Evolutionary conservation across 768 basidiomycete genomes (phyloP), one percentile per base, ranked within the genome.

Genomic region (Sarcodon aspratus): DNA sequence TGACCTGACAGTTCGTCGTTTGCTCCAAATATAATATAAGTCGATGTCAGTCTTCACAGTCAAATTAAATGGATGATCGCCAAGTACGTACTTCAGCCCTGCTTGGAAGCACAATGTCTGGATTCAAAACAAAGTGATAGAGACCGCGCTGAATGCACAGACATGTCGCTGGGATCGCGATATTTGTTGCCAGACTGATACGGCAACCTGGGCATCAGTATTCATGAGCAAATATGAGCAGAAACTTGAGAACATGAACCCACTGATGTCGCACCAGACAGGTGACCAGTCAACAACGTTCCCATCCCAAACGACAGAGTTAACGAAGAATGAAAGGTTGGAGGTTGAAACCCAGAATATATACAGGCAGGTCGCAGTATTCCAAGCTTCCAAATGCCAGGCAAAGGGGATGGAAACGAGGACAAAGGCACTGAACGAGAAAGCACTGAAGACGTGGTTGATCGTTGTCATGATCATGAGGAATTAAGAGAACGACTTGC

Each of bases 241-340:
- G 9, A 11, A 3, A 21, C 33, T 8, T 8, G 27, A 8, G 7
- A 8, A n/a, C n/a, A n/a, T n/a, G n/a, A 7, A 53, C 71, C 38
- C 37, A 84, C 82, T 63, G 12, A 85, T 82, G 48, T 84, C 82
- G 53, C 81, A 84, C 78, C 78, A 84, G 2, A 78, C 63, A 0
- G 76, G 78, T 0, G 70, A 64, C 13, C 18, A 46, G 50, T 75
- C 63, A 7, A 57, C 47, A 6, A 61, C 53, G 51, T 67, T 71
- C 15, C 68, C 67, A 42, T 61, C 61, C 80, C 80, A 85, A 9
- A 79, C 59, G 11, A 81, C 53, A 0, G 73, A 63, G 58, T 82
- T 77, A 48, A 85, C 59, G 54, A 75, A 78, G 46, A 67, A 63
- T 47, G 69, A 75, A 44, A 86, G 69, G 59, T 76, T 78, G 8